These are phyloP conservation scores for Withania somnifera DNA, from an alignment of 305 asterid genomes.

Conservation along the genomic window DNA sequence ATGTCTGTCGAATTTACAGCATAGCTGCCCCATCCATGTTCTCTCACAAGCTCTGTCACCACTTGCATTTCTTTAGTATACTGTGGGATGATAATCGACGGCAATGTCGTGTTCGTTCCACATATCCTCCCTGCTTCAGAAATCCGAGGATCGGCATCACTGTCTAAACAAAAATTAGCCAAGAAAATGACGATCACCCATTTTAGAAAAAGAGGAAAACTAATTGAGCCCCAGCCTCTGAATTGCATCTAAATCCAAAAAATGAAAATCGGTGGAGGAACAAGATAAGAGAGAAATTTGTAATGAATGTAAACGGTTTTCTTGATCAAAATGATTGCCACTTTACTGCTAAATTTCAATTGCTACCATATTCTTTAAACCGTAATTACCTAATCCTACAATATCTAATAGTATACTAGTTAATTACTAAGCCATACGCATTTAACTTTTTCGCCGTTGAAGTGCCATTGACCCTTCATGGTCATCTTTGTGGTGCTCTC, in stretches of 20 bases:
- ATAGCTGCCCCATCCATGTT: conserved; percentile 1
- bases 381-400: not conserved
- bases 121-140: conserved; percentile 7
- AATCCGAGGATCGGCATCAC: conserved; percentile 2
- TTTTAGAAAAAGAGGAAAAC: not conserved
- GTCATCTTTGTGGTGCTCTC: not conserved
- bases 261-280: not conserved
- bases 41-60: not conserved
- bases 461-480: not conserved
- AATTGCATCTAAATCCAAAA: not conserved
- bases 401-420: not conserved
- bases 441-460: not conserved
- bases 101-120: not conserved
- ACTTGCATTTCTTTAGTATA: conserved; percentile 8
- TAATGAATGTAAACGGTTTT: not conserved
- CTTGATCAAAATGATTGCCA: not conserved
- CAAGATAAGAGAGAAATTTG: not conserved
- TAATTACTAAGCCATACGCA: not conserved
- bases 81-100: not conserved
- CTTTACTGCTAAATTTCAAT: not conserved
- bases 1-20: not conserved
- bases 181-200: not conserved
- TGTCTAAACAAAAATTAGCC: not conserved
- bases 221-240: not conserved
- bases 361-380: not conserved